Evolutionary conservation across 2,329 filamentous ascomycete genomes (phyloP).

Genomic region (Incumbomyces lentus): DNA sequence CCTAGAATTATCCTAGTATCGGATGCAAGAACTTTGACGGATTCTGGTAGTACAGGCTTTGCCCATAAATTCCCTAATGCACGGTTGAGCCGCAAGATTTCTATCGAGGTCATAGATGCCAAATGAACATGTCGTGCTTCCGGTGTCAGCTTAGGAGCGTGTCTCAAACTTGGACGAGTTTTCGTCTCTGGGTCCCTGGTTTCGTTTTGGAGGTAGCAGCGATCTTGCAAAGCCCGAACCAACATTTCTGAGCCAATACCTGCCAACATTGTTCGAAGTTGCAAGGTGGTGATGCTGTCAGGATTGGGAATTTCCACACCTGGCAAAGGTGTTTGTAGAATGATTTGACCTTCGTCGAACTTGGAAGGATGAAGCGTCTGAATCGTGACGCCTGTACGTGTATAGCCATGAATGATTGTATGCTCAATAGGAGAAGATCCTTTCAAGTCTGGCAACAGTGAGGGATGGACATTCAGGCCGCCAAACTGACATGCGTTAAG

Average conservation of each 20-base stretch:
- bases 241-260: conserved; percentile 61
- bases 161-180: conserved; percentile 27
- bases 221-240: conserved; percentile 50
- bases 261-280: conserved; percentile 48
- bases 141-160: conserved; percentile 65
- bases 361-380: conserved; percentile 69
- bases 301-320: conserved; percentile 46
- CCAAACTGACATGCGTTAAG: conserved; percentile 63
- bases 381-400: conserved; percentile 63
- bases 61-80: conserved; percentile 17
- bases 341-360: conserved; percentile 70
- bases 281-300: conserved; percentile 43
- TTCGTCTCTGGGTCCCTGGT: conserved; percentile 41
- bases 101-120: conserved; percentile 40
- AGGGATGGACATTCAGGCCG: conserved; percentile 88
- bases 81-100: conserved; percentile 38
- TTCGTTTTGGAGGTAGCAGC: conserved; percentile 45
- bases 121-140: conserved; percentile 55
- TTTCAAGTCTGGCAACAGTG: conserved; percentile 62
- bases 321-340: conserved; percentile 57
- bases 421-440: conserved; percentile 82
- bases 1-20: conserved; percentile 12
- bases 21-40: not conserved
- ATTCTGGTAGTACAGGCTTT: not conserved
- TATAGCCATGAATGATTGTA: conserved; percentile 56